These are phyloP conservation scores for Glebionis coronaria DNA, from an alignment of 129 eudicot species.

Conservation along the genomic window DNA sequence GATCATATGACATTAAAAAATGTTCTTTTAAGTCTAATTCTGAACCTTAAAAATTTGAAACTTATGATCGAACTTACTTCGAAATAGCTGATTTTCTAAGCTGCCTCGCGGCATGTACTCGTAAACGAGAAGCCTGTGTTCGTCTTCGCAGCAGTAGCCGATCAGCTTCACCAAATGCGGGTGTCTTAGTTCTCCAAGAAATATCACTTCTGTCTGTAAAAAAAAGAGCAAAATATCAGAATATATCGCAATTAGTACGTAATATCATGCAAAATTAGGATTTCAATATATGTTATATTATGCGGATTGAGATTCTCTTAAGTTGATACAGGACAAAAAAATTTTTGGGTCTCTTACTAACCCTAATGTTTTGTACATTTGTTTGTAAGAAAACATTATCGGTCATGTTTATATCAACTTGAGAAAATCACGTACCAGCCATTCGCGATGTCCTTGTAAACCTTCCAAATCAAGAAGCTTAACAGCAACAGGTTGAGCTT, in stretches of 20 bases:
- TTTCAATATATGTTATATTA: too few relatives aligned
- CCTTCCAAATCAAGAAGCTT: constrained; percentile 84
- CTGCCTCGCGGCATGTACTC: constrained; percentile 97
- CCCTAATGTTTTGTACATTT: too few relatives aligned
- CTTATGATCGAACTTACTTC: constrained; percentile 48
- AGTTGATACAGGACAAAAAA: too few relatives aligned
- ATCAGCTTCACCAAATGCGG: constrained; percentile 87
- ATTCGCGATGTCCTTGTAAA: constrained; percentile 75
- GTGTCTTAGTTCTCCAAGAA: constrained; percentile 87
- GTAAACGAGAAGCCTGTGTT: constrained; percentile 75
- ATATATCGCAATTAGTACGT: too few relatives aligned
- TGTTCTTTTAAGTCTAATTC: too few relatives aligned
- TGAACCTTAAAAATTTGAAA: not conserved
- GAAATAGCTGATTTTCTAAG: constrained; percentile 86
- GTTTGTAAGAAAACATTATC: too few relatives aligned
- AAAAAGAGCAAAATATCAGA: too few relatives aligned
- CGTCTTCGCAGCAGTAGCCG: constrained; percentile 92
- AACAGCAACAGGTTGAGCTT: constrained; percentile 92
- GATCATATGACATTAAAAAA: too few relatives aligned
- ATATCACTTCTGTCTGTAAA: constrained; percentile 87
- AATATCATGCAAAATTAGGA: too few relatives aligned
- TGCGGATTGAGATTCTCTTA: too few relatives aligned
- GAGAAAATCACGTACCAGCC: constrained; percentile 79
- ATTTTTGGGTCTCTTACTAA: too few relatives aligned
- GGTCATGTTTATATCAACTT: too few relatives aligned